Base-by-base conservation (phyloP, 116 monocot genomes). In the Iris pallida region DNA sequence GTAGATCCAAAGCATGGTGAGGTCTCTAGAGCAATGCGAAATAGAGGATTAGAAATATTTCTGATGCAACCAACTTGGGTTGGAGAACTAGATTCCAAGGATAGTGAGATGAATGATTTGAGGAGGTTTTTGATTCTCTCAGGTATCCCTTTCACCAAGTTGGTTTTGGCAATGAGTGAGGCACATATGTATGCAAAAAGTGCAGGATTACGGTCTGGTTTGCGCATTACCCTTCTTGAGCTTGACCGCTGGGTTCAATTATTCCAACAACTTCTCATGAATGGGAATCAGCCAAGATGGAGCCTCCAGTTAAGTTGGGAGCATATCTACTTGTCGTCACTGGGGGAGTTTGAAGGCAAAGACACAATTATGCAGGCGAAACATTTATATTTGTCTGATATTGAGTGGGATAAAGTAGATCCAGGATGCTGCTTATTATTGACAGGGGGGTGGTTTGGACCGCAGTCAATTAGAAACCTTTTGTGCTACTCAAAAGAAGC, bases 21-120 rank as follows among this genome's bases (percentile, higher is more conserved):
- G 75, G 73, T 98, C 42, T 98, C 98, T 43, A 74, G 98, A 76
- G 98, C 98, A 64, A 93, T 98, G 98, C 70, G 98, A 63, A 98
- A 98, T 56, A 85, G 98, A 80, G 98, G 93, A 55, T 80, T 93
- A 5, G 98, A 98, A 72, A 84, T 98, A 55, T 93, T 76, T 78
- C 55, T 96, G 80, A 78, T 84, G 74, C 73, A 93, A 49, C 81
- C 81, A 43, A 30, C 68, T 74, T 69, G 66, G 59, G 17, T 70
- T 13, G 49, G 55, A 17, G 69, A 60, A n/a, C 56, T 62, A 63
- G 70, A 5, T 54, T 45, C 20, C 42, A 68, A 70, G 44, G 76
- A 79, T 45, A 76, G 18, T 40, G 75, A 80, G 10, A 61, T 20
- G 42, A 61, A 55, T 45, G 84, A 88, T 82, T 76, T 77, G 0